Evolutionary conservation across 164 flowering plant species (phyloP), one percentile per base, ranked within the genome.

Genomic region (Tinospora cordifolia): DNA sequence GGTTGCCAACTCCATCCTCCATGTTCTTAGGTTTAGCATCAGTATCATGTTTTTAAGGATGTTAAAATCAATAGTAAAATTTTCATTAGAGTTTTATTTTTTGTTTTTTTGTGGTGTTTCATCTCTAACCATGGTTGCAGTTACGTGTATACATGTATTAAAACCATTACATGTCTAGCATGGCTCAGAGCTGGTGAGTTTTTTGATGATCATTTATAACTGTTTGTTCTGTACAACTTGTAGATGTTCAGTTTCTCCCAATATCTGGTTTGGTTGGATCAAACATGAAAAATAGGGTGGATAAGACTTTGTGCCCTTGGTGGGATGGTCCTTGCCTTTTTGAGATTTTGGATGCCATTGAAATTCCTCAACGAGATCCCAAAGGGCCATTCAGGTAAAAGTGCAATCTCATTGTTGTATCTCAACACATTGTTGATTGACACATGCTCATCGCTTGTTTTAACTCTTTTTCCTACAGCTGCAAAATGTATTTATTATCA

Each of bases 291-390:
- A 84, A 82, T 49, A 87, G 89, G 76, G 19, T 92, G 79, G 94
- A 83, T 39, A 91, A 87, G 65, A 82, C 72, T 58, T 46, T 84
- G 0, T 92, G 98, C 69, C 63, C 88, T 22, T 95, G 98, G 99
- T 95, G 94, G 94, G 76, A 82, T 81, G 99, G 99, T 68, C 93
- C 90, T 9, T 92, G 96, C 75, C 94, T 92, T 36, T 92, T 95
- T 83, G 99, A 95, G 77, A 93, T 83, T 59, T 85, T 95, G 72
- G 98, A 95, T 87, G 81, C 85, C 8, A 72, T 88, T 68, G 96
- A 92, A 78, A 78, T 83, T 78, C 96, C 99, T 71, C 76, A 38
- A 36, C 85, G 96, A 72, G 98, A 95, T 80, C 98, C 98, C 10
- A 84, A 87, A 39, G 99, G 92, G 68, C 92, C 94, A 66, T 82